A percentile compares a stretch with the other conserved stretches of the same genome.
phyloP scores from a whole-genome alignment of 1,284 basidiomycete species.

The Somion occarium region DNA sequence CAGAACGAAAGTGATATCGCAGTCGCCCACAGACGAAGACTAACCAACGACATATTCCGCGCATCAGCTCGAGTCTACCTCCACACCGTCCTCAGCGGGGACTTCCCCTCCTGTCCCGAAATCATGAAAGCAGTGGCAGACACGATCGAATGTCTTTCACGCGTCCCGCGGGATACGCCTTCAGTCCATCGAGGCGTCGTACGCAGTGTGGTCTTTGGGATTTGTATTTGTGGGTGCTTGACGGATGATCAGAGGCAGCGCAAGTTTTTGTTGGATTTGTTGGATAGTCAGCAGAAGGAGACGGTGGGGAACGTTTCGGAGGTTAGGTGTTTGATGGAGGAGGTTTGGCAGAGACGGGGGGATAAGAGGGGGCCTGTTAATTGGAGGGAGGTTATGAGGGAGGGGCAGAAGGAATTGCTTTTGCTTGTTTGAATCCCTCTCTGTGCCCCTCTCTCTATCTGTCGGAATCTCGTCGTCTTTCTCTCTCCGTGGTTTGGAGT shows the following conservation, averaged over 20 bases:
- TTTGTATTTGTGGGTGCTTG: slow-evolving; percentile 68
- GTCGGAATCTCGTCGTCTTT: not conserved
- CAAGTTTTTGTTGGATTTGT: slow-evolving; percentile 38
- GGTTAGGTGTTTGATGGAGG: slow-evolving; percentile 50
- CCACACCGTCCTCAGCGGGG: slow-evolving; percentile 65
- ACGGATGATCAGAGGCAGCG: slow-evolving; percentile 47
- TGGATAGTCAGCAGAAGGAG: slow-evolving; percentile 46
- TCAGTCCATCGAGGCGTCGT: slow-evolving; percentile 52
- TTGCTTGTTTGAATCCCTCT: slow-evolving; percentile 50
- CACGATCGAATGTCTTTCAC: slow-evolving; percentile 45
- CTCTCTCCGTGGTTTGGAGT: not conserved
- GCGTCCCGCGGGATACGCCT: slow-evolving; percentile 35
- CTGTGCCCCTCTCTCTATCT: not conserved
- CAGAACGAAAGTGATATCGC: slow-evolving; percentile 12
- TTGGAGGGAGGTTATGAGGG: slow-evolving; percentile 56
- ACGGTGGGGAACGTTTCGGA: slow-evolving; percentile 58
- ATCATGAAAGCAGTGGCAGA: slow-evolving; percentile 51
- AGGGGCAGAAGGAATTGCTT: slow-evolving; percentile 29
- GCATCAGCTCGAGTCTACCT: slow-evolving; percentile 69
- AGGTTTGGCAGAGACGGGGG: slow-evolving; percentile 47
- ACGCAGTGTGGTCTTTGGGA: slow-evolving; percentile 72
- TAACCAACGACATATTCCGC: slow-evolving; percentile 69
- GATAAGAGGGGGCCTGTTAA: slow-evolving; percentile 36
- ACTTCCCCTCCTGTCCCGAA: slow-evolving; percentile 57
- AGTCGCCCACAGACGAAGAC: slow-evolving; percentile 39